Base-by-base conservation (phyloP, 129 eudicot species). In the Lactuca saligna region DNA sequence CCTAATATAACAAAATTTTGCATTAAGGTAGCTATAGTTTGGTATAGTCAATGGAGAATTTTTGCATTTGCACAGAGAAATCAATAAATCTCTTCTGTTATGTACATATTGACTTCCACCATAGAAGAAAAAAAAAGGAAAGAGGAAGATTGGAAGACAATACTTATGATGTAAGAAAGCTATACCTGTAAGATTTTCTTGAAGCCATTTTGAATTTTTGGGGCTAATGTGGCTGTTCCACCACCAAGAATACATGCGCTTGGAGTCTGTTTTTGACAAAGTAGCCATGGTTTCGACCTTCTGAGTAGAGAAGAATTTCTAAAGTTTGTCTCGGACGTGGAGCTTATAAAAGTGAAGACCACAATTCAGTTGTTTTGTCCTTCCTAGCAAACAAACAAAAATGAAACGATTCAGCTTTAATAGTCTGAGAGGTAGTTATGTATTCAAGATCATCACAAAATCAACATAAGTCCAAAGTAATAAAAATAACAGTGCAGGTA, bases 161-260 rank as follows among this genome's bases (percentile, higher is more conserved):
- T n/a, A 57, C 32, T 56, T 29, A 7, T 8, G 15, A 46, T 12
- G 4, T 54, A 33, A 31, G 46, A 69, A 63, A 71, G 48, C 14
- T 11, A 20, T 84, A 92, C 96, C 98, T 71, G 91, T 84, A 70
- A 88, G 98, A 86, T 92, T 91, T 57, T 91, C 96, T 75, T 88
- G 86, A 76, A 91, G 96, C 98, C 98, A 91, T 84, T 81, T 91
- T 4, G 98, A 92, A 58, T 92, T 92, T 76, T 92, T 92, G 67
- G 96, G 95, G 72, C 97, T 91, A 55, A 92, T 92, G 61, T 92
- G 98, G 77, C 98, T 88, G 62, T 92, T 94, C 98, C 98, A 92
- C 98, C 98, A 92, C 98, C 96, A 92, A 5, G 98, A 92, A 70
- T 92, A 91, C 96, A 83, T 88, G 6, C 89, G 77, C 62, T 80